Evolutionary conservation across 805 yeast species (phyloP).

Genomic region (Teunomyces cretensis): DNA sequence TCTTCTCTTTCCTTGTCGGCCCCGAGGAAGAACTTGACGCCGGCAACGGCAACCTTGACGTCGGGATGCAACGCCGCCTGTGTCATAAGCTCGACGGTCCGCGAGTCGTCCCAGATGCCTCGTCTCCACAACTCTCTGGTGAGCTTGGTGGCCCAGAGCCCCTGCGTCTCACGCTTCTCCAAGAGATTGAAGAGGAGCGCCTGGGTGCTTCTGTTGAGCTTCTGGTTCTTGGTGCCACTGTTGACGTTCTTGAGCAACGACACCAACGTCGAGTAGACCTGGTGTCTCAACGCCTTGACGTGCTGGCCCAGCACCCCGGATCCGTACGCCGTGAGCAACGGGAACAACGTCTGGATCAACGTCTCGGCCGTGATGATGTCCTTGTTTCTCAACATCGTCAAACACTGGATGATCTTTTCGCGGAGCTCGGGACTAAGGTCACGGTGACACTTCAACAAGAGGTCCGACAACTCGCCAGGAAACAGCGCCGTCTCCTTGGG

Average conservation of each 20-base stretch:
- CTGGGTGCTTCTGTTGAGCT: conserved; percentile 85
- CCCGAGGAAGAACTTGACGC: conserved; percentile 87
- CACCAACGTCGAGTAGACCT: conserved; percentile 77
- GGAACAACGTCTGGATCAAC: conserved; percentile 84
- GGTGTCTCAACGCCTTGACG: conserved; percentile 79
- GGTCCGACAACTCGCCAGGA: conserved; percentile 73
- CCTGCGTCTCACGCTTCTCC: conserved; percentile 74
- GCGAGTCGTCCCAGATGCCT: conserved; percentile 96
- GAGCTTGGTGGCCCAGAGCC: conserved; percentile 93
- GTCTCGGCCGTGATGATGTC: conserved; percentile 75
- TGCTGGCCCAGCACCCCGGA: conserved; percentile 53
- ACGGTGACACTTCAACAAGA: conserved; percentile 74
- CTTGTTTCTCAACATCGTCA: conserved; percentile 88
- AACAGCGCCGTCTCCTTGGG: conserved; percentile 85
- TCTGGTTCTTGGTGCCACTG: conserved; percentile 86
- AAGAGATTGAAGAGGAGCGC: conserved; percentile 85
- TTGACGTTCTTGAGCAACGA: conserved; percentile 79
- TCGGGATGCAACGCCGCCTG: conserved; percentile 91
- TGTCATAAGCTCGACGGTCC: conserved; percentile 97
- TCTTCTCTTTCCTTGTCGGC: conserved; percentile 94
- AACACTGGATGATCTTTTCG: conserved; percentile 86
- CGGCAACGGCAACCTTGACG: conserved; percentile 82
- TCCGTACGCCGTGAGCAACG: conserved; percentile 68
- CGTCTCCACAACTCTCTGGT: conserved; percentile 97
- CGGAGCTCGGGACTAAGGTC: conserved; percentile 81